Percentiles rank a stretch among this genome's conserved stretches.
phyloP scores from a whole-genome alignment of 805 yeast species.

The Candida andamanensis region DNA sequence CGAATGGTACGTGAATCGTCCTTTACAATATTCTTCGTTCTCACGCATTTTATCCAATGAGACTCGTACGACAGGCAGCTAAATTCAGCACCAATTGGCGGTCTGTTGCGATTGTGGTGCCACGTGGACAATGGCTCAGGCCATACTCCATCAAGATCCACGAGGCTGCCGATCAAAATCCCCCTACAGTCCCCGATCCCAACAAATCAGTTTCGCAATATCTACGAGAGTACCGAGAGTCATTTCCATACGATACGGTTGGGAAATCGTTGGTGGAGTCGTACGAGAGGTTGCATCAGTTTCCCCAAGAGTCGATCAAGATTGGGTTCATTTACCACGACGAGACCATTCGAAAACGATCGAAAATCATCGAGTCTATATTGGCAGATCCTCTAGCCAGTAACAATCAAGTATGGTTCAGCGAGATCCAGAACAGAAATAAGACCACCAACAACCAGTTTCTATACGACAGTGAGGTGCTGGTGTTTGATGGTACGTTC shows the following conservation, averaged over 20 bases:
- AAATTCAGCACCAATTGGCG: too few species aligned
- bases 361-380: conserved; percentile 31
- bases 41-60: too few species aligned
- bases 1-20: too few species aligned
- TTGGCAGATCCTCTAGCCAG: conserved; percentile 39
- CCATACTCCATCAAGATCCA: too few species aligned
- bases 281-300: conserved; percentile 8
- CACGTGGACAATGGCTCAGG: too few species aligned
- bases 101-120: too few species aligned
- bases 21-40: too few species aligned
- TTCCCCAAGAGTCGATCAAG: conserved; percentile 16
- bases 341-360: conserved; percentile 12
- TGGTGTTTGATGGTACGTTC: conserved; percentile 9
- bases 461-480: conserved; percentile 8
- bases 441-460: conserved; percentile 17
- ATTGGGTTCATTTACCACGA: conserved; percentile 33
- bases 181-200: too few species aligned
- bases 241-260: conserved; percentile 10
- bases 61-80: too few species aligned
- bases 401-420: conserved; percentile 27
- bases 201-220: conserved; percentile 9
- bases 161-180: too few species aligned
- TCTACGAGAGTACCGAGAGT: conserved; percentile 8
- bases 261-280: conserved; percentile 10
- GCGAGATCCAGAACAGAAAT: conserved; percentile 18